Conservation (phyloP, 768 basidiomycete genomes). For the Kwoniella dendrophila region DNA sequence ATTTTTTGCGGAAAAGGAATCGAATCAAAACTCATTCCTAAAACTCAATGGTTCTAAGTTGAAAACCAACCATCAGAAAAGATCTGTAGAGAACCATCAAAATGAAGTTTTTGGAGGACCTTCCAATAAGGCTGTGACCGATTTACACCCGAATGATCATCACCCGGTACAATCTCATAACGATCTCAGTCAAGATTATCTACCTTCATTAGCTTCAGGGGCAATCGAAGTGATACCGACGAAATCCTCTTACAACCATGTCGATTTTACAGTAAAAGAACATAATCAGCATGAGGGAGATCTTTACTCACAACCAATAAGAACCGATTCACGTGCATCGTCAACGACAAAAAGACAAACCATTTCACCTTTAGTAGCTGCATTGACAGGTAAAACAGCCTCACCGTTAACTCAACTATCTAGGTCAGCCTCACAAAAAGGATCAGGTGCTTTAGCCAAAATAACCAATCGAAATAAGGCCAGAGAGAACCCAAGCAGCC, state of each 20-base stretch:
- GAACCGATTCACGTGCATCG: neutral
- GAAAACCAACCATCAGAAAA: too few relatives aligned
- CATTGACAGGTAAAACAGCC: slow-evolving; percentile 13
- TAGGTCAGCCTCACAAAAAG: slow-evolving; percentile 1
- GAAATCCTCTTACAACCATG: neutral
- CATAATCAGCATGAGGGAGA: too few relatives aligned
- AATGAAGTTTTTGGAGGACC: too few relatives aligned
- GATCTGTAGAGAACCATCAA: too few relatives aligned
- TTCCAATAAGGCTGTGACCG: too few relatives aligned
- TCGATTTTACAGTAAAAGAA: neutral
- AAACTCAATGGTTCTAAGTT: too few relatives aligned
- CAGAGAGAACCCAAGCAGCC: neutral
- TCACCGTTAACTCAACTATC: slow-evolving; percentile 17
- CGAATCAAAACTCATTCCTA: neutral
- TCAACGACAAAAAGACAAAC: neutral
- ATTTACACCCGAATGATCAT: too few relatives aligned
- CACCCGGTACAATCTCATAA: too few relatives aligned
- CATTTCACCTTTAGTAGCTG: slow-evolving; percentile 11
- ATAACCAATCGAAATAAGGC: neutral
- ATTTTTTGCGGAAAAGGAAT: neutral
- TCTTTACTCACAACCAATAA: too few relatives aligned
- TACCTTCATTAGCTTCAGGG: neutral
- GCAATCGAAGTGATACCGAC: neutral
- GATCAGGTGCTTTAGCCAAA: neutral
- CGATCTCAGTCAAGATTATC: too few relatives aligned